phyloP scores from a whole-genome alignment of 2,329 filamentous ascomycete genomes.

The Arthrobotrys musiformis region DNA sequence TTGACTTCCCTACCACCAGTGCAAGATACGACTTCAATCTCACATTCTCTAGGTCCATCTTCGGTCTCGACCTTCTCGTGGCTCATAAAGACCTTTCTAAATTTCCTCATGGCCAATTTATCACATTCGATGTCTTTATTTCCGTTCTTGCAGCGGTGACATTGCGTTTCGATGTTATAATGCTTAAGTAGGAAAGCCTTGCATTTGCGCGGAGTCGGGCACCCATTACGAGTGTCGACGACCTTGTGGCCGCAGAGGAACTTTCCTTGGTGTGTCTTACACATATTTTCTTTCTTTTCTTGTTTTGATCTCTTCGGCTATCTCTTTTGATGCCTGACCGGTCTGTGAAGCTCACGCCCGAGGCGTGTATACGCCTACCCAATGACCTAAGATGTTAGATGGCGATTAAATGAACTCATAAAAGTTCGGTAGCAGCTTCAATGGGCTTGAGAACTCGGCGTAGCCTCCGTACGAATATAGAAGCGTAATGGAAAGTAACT shows the following conservation, averaged over 20 bases:
- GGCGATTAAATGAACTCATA: too few relatives aligned
- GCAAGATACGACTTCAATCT: conserved; percentile 23
- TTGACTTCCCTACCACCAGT: not conserved
- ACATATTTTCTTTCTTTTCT: not conserved
- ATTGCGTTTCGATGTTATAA: not conserved
- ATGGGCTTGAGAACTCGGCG: too few relatives aligned
- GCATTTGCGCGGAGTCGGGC: not conserved
- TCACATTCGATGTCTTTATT: not conserved
- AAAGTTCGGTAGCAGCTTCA: too few relatives aligned
- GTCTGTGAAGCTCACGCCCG: too few relatives aligned
- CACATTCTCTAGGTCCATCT: conserved; percentile 2
- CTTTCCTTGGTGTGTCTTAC: conserved; percentile 11
- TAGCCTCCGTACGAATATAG: too few relatives aligned
- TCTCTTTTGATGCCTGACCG: too few relatives aligned
- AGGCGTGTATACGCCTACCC: too few relatives aligned
- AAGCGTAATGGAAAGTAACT: too few relatives aligned
- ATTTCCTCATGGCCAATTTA: not conserved
- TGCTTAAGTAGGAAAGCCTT: not conserved
- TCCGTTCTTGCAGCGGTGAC: not conserved
- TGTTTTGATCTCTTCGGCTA: not conserved
- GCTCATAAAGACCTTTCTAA: not conserved
- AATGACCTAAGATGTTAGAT: too few relatives aligned
- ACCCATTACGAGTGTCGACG: not conserved
- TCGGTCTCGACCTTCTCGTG: not conserved
- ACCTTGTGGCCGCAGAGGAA: conserved; percentile 27